Conservation (phyloP, 1,284 basidiomycete genomes). For the Pholiota adiposa region DNA sequence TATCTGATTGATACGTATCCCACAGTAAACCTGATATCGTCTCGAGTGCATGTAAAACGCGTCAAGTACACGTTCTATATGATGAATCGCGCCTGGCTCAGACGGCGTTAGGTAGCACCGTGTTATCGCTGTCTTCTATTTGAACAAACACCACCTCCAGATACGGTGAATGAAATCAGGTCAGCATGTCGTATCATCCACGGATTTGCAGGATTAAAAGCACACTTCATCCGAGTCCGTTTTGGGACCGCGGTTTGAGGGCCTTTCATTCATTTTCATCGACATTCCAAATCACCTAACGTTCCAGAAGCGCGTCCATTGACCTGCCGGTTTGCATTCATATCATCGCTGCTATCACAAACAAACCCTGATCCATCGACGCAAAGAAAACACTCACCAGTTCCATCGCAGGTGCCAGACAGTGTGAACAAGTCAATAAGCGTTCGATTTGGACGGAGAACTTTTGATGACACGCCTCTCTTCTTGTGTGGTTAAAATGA, state of each 20-base stretch:
- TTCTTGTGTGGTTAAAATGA: not conserved
- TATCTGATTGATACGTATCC: not conserved
- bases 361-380: not conserved
- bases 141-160: not conserved
- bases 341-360: not conserved
- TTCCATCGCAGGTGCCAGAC: not conserved
- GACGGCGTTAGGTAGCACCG: not conserved
- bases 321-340: not conserved
- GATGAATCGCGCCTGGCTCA: not conserved
- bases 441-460: not conserved
- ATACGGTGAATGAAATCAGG: not conserved
- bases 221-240: not conserved
- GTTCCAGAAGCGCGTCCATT: slow-evolving; percentile 10
- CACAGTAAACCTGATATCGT: too few species aligned
- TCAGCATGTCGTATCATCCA: not conserved
- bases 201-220: not conserved
- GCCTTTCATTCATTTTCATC: not conserved
- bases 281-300: not conserved
- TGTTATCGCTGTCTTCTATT: not conserved
- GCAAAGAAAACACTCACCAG: not conserved
- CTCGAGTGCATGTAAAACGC: not conserved
- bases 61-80: not conserved
- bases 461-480: not conserved
- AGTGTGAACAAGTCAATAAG: not conserved
- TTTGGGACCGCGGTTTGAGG: not conserved